phyloP scores from a whole-genome alignment of 2,329 filamentous ascomycete species.

The Scedosporium minutisporum region DNA sequence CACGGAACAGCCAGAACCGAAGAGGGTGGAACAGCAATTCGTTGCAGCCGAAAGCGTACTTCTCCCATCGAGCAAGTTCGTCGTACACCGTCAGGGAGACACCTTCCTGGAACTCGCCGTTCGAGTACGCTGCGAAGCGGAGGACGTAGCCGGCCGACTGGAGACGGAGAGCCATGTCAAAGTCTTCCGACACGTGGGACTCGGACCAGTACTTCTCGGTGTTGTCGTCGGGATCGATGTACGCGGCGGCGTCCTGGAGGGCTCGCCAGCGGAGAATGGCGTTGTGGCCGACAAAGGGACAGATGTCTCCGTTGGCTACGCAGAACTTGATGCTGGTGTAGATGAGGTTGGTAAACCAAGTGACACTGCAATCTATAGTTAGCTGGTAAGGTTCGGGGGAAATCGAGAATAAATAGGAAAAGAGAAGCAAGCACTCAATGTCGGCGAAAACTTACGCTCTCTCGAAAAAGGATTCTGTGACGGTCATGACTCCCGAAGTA shows the following conservation, averaged over 20 bases:
- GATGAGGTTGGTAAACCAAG: conserved; percentile 71
- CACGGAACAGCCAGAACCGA: conserved; percentile 48
- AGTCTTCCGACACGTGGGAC: conserved; percentile 66
- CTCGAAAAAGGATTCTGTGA: conserved; percentile 63
- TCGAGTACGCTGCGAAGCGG: conserved; percentile 59
- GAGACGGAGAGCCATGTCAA: conserved; percentile 64
- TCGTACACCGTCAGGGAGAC: conserved; percentile 66
- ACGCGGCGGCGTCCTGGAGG: conserved; percentile 24
- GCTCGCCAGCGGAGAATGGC: conserved; percentile 59
- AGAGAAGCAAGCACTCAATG: neutral
- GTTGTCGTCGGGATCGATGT: conserved; percentile 39
- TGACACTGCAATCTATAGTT: conserved; percentile 36
- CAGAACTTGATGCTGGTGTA: conserved; percentile 65
- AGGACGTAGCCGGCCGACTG: conserved; percentile 60
- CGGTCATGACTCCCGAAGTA: conserved; percentile 67
- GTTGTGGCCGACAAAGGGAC: conserved; percentile 71
- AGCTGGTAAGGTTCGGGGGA: conserved; percentile 18
- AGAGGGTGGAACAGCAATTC: conserved; percentile 63
- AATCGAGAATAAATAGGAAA: neutral
- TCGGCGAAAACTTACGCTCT: conserved; percentile 24
- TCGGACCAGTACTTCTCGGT: conserved; percentile 67
- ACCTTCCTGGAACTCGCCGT: conserved; percentile 62
- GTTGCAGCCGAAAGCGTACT: conserved; percentile 63
- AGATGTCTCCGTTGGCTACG: conserved; percentile 61
- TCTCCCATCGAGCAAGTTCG: conserved; percentile 63